Evolutionary conservation across 75 land plant species (phyloP).

Genomic region (Selaginella moellendorffii): DNA sequence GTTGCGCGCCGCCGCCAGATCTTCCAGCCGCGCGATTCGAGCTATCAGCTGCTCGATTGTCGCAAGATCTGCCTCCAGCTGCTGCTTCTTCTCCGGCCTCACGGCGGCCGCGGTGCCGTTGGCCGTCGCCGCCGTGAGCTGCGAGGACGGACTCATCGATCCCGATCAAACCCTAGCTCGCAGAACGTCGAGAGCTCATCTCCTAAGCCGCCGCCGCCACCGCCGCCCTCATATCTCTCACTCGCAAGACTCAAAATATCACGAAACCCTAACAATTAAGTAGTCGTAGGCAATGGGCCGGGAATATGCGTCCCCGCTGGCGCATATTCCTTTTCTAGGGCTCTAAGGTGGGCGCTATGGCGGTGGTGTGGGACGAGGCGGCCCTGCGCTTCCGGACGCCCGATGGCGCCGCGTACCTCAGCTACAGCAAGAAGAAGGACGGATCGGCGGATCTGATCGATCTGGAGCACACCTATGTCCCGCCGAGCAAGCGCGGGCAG

Average conservation of each 20-base stretch:
- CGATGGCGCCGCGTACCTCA: conserved; percentile 47
- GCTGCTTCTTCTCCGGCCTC: neutral
- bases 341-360: conserved; percentile 1
- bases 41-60: neutral
- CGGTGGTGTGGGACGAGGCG: conserved; percentile 44
- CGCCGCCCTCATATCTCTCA: neutral
- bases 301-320: neutral
- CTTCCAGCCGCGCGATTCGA: neutral
- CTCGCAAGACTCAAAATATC: neutral
- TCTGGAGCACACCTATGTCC: conserved; percentile 67
- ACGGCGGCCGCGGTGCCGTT: neutral
- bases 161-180: too few species aligned
- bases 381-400: conserved; percentile 36
- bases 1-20: too few species aligned
- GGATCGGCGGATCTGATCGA: conserved; percentile 35
- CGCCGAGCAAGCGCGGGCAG: conserved; percentile 46
- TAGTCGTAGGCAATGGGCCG: neutral
- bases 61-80: neutral
- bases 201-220: neutral
- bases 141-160: too few species aligned
- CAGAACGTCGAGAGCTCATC: too few species aligned
- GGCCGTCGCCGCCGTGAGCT: neutral
- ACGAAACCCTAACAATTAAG: neutral
- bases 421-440: conserved; percentile 26
- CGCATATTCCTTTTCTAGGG: neutral